Base-by-base conservation (phyloP, 2,329 filamentous ascomycete genomes). In the Xylariaceae sp. region DNA sequence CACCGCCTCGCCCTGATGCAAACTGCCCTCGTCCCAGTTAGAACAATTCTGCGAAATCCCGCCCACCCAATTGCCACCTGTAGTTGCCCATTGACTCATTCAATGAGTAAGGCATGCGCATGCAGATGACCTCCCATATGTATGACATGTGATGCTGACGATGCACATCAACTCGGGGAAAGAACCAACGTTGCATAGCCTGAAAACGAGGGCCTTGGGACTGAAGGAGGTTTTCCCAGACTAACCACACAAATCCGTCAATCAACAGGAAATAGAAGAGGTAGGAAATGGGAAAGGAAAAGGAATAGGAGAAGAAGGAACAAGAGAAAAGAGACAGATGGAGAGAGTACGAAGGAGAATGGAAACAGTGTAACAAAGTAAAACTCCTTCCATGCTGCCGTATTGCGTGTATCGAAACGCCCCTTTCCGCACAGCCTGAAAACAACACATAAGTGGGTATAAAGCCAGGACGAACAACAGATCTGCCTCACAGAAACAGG, bases 371-470 rank as follows among this genome's bases (percentile, higher is more conserved):
- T 62, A 56, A 54, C 39, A 23, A 8, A 30, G n/a, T 30, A 30
- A 53, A 62, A 62, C 57, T 62, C 62, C 62, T 56, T 59, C 61
- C 61, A 63, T 63, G 61, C 61, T 63, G 57, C 61, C 61, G 47
- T 59, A 53, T 55, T 57, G 59, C 59, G 57, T 62, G 55, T 64
- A 64, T 62, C 51, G 57, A 61, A 58, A 59, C 58, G 51, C 55
- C 52, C 50, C 55, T 45, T 48, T 17, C 59, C 55, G 34, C 52
- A 59, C 45, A 57, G 57, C 55, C 51, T 57, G 54, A 51, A 53
- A 56, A 55, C 18, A 44, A 54, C 54, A 61, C 44, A 58, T 49
- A 58, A 55, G 45, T 51, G 61, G 61, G 61, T 63, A 63, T 63
- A 61, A 63, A 62, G 56, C 53, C 53, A 61, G 56, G 56, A 44